A percentile compares a stretch with the other conserved stretches of the same genome.
Conservation (phyloP, 2,329 filamentous ascomycete genomes). For the Ceratocystis alfenasii region DNA sequence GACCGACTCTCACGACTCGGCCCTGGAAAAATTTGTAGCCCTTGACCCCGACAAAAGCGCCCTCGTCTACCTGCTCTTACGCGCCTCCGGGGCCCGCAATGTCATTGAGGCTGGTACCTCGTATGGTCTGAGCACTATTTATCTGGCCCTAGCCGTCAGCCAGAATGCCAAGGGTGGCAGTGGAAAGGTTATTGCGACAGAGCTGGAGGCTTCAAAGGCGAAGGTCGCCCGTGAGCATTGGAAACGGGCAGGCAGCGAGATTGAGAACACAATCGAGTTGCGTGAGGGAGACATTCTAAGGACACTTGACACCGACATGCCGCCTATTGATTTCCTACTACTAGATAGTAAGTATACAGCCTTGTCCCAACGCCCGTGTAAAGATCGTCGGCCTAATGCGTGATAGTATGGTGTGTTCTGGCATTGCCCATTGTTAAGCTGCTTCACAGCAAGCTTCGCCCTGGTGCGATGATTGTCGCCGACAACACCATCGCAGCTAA, state of each 20-base stretch:
- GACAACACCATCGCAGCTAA: constrained; percentile 37
- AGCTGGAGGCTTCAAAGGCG: constrained; percentile 46
- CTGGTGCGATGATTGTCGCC: constrained; percentile 37
- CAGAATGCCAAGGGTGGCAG: constrained; percentile 30
- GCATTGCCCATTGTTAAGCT: constrained; percentile 41
- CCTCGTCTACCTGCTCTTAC: constrained; percentile 43
- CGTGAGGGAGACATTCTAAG: constrained; percentile 46
- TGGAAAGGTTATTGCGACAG: constrained; percentile 43
- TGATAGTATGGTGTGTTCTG: constrained; percentile 26
- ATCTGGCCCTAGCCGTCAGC: constrained; percentile 45
- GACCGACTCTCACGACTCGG: too few species aligned
- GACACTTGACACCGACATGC: constrained; percentile 37
- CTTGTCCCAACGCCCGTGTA: not conserved
- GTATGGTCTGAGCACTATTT: constrained; percentile 52
- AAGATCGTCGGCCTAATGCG: not conserved
- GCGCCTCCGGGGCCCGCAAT: constrained; percentile 37
- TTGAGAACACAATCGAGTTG: constrained; percentile 42
- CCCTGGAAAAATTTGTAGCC: constrained; percentile 37
- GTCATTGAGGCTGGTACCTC: constrained; percentile 50
- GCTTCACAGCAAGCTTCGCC: constrained; percentile 35
- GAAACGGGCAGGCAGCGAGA: constrained; percentile 37
- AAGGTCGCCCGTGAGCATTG: constrained; percentile 41
- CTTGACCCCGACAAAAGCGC: constrained; percentile 47
- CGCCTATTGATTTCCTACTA: constrained; percentile 44
- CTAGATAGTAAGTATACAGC: constrained; percentile 44